Evolutionary conservation across 2,329 filamentous ascomycete genomes (phyloP), one percentile per base, ranked within the genome.

Genomic region (Fusarium globosum): DNA sequence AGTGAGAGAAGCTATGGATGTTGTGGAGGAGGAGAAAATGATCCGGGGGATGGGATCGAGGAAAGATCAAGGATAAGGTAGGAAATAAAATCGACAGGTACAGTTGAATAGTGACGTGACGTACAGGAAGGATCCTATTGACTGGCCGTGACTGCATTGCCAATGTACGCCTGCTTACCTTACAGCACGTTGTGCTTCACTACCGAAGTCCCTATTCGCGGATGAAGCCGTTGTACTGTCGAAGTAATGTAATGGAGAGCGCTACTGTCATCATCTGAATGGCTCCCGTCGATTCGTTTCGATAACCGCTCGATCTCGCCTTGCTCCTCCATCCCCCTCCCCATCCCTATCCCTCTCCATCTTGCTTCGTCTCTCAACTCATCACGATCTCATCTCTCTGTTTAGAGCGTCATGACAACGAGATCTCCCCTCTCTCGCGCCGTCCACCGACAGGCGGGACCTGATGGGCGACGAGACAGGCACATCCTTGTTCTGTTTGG

Each of bases 371-470:
- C 51, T 39, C 30, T 61, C 23, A 57, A 26, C 26, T 49, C 58
- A 69, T 72, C 68, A 56, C 57, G 53, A 72, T 72, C 58, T 57
- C 43, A 72, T 72, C 58, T 53, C 43, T 56, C 51, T 64, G 12
- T 7, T 7, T 5, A 14, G 51, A 68, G 46, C 68, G 58, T 64
- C 69, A 71, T 69, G 21, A 64, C 63, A 59, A 38, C 63, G 39
- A 72, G 69, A 71, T 68, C 64, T 68, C 35, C 51, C 51, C 65
- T 69, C 65, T 69, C 64, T 72, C 53, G 46, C 58, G 68, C 55
- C 49, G 68, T 72, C 69, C 58, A 72, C 63, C 48, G 58, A 72
- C 68, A 60, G 48, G 64, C 58, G 68, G 69, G 68, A 61, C 68
- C 58, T 72, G 65, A 65, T 70, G 43, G 52, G n/a, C 33, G 21